Evolutionary conservation across 2,329 filamentous ascomycete genomes (phyloP).

Genomic region (Diaporthe citriasiana): DNA sequence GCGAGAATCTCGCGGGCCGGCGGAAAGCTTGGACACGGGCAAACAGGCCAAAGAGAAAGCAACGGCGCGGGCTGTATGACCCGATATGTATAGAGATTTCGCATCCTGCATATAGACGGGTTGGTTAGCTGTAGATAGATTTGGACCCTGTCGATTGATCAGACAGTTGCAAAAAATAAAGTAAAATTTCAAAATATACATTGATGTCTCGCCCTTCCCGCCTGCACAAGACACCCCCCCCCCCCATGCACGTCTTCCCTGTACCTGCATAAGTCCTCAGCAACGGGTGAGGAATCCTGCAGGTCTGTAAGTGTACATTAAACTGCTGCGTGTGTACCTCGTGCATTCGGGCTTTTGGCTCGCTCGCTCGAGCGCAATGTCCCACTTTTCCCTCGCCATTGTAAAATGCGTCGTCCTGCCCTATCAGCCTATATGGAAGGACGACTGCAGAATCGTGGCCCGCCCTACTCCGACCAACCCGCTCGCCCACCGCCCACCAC

Average conservation of each 20-base stretch:
- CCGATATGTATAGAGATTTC: slow-evolving; percentile 30
- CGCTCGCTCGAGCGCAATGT: not conserved
- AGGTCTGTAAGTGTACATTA: not conserved
- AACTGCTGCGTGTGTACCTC: not conserved
- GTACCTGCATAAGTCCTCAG: slow-evolving; percentile 35
- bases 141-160: slow-evolving; percentile 27
- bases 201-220: slow-evolving; percentile 2
- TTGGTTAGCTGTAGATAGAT: slow-evolving; percentile 33
- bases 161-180: slow-evolving; percentile 35
- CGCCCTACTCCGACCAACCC: not conserved
- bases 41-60: not conserved
- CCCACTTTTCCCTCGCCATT: not conserved
- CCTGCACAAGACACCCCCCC: not conserved
- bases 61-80: not conserved
- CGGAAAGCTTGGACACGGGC: not conserved
- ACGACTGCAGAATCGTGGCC: slow-evolving; percentile 10
- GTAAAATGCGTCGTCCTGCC: not conserved
- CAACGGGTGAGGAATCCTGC: slow-evolving; percentile 12
- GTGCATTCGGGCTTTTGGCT: slow-evolving; percentile 34
- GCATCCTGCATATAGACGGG: slow-evolving; percentile 29
- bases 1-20: not conserved
- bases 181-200: slow-evolving; percentile 32
- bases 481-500: slow-evolving; percentile 7
- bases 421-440: not conserved
- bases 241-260: slow-evolving; percentile 13